phyloP scores from a whole-genome alignment of 139 green algal species.

The Astrephomene gubernaculifera region DNA sequence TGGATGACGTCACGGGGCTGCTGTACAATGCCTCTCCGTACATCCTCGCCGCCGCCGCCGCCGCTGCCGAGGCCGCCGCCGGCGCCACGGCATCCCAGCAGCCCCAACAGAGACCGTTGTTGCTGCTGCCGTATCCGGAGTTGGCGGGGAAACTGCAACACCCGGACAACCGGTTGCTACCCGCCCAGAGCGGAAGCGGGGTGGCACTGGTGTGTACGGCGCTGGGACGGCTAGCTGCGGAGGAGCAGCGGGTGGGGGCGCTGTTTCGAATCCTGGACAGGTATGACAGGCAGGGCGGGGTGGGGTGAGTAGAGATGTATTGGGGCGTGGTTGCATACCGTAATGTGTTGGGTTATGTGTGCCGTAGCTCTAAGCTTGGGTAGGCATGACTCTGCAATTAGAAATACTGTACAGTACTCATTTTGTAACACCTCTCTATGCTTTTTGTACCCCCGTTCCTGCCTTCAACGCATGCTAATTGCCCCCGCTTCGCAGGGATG shows the following conservation, averaged over 20 bases:
- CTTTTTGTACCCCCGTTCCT: no score
- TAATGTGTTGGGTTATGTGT: no score
- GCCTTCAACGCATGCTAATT: no score
- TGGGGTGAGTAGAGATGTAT: no score
- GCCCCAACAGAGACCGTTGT: no score
- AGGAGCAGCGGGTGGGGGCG: neutral
- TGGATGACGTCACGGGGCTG: constrained; percentile 29
- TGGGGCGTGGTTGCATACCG: no score
- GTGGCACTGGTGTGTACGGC: neutral
- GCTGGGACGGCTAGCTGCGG: constrained; percentile 17
- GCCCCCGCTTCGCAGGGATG: no score
- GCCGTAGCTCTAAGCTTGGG: no score
- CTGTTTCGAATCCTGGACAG: constrained; percentile 32
- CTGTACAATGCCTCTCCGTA: constrained; percentile 32
- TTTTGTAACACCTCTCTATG: no score
- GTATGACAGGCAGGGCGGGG: neutral
- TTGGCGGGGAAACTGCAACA: constrained; percentile 35
- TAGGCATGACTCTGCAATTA: no score
- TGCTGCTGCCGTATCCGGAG: constrained; percentile 43
- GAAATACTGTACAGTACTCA: no score
- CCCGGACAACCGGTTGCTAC: constrained; percentile 32
- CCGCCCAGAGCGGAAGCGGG: constrained; percentile 4
- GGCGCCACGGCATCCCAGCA: no score
- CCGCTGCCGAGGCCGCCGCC: neutral
- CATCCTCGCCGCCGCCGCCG: constrained; percentile 8